phyloP scores from a whole-genome alignment of 1,139 yeast genomes.

The Yamadazyma mexicana region DNA sequence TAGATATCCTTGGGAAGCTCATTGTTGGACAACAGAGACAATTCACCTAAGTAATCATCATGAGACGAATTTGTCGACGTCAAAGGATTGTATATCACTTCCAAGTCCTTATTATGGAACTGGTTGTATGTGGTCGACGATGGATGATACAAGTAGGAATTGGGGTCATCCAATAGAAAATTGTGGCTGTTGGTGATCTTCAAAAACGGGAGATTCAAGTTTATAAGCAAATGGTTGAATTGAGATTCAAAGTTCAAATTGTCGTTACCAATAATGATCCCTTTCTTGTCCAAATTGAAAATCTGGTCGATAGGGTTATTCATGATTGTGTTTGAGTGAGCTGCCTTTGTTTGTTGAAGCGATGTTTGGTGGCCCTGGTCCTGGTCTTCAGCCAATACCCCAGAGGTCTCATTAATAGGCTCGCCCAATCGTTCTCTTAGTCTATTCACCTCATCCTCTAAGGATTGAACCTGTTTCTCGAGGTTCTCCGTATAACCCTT shows the following conservation, averaged over 20 bases:
- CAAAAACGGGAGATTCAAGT: constrained; percentile 45
- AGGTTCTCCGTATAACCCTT: constrained; percentile 75
- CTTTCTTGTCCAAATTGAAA: constrained; percentile 46
- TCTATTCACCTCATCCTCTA: constrained; percentile 58
- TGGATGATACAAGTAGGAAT: constrained; percentile 45
- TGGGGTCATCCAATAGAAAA: constrained; percentile 44
- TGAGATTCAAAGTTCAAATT: constrained; percentile 51
- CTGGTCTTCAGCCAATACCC: neutral
- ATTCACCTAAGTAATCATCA: constrained; percentile 20
- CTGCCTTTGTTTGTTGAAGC: neutral
- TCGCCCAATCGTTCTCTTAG: constrained; percentile 13
- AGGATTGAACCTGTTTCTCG: constrained; percentile 57
- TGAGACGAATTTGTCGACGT: constrained; percentile 28
- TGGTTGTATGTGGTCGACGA: constrained; percentile 40
- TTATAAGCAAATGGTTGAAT: constrained; percentile 46
- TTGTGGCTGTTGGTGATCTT: constrained; percentile 51
- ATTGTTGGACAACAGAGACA: constrained; percentile 20
- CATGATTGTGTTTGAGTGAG: neutral
- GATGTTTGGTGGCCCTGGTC: neutral
- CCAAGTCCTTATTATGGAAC: constrained; percentile 42
- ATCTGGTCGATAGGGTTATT: constrained; percentile 39
- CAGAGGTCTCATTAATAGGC: constrained; percentile 2
- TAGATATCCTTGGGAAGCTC: constrained; percentile 43
- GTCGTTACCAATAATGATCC: constrained; percentile 50
- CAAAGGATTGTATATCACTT: constrained; percentile 45